These are phyloP conservation scores for Kodamaea jinghongensis DNA, from an alignment of 805 yeast species.

Conservation along the genomic window DNA sequence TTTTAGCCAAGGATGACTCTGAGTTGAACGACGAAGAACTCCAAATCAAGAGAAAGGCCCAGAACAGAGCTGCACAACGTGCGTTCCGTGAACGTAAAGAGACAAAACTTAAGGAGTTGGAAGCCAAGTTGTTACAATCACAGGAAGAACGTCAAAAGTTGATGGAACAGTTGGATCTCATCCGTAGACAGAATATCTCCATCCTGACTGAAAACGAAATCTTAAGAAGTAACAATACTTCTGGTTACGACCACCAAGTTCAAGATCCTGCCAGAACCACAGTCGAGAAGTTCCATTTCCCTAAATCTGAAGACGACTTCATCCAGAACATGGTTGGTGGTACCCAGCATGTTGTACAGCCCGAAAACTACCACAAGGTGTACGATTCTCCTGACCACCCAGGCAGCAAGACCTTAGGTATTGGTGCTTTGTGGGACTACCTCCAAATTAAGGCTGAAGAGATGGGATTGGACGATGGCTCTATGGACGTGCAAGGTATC, in stretches of 20 bases:
- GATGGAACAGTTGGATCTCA: slow-evolving; percentile 45
- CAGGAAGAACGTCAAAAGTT: slow-evolving; percentile 53
- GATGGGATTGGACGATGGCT: slow-evolving; percentile 42
- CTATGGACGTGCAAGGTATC: slow-evolving; percentile 55
- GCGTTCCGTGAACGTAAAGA: slow-evolving; percentile 85
- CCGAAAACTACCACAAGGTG: slow-evolving; percentile 25
- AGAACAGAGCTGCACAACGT: slow-evolving; percentile 82
- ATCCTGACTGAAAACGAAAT: slow-evolving; percentile 62
- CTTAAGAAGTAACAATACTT: slow-evolving; percentile 33
- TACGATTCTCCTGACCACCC: slow-evolving; percentile 36
- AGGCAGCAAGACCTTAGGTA: slow-evolving; percentile 55
- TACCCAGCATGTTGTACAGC: slow-evolving; percentile 20
- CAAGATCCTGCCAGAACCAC: slow-evolving; percentile 2
- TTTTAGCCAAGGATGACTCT: slow-evolving; percentile 37
- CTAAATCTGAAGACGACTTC: slow-evolving; percentile 33
- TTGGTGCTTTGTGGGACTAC: slow-evolving; percentile 85
- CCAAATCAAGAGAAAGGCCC: slow-evolving; percentile 64
- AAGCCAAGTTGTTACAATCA: slow-evolving; percentile 53
- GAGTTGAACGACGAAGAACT: slow-evolving; percentile 41
- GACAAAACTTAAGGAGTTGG: slow-evolving; percentile 64
- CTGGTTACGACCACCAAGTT: background rate
- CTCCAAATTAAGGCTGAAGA: slow-evolving; percentile 47
- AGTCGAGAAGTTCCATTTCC: slow-evolving; percentile 29
- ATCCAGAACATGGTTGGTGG: slow-evolving; percentile 28
- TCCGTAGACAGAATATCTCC: slow-evolving; percentile 53